A percentile compares a stretch with the other conserved stretches of the same genome.
These are phyloP conservation scores for Olyra latifolia DNA, from an alignment of 176 grass and related monocot species.

Conservation along the genomic window DNA sequence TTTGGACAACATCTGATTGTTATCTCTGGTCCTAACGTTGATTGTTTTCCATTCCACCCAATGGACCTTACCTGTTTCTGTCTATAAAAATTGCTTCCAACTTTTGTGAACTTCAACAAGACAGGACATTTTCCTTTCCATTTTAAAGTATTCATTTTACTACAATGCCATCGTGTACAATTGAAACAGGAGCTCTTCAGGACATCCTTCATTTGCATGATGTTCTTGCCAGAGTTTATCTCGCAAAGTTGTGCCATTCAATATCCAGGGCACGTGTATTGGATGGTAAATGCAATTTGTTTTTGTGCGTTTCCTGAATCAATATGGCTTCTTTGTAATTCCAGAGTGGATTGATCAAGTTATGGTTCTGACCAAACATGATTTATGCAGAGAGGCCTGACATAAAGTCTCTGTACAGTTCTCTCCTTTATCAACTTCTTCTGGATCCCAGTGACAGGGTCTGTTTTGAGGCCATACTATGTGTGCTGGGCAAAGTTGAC, in stretches of 20 bases:
- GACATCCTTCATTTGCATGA: conserved; percentile 99
- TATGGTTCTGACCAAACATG: conserved; percentile 35
- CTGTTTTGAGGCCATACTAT: conserved; percentile 98
- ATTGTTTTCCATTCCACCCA: conserved; percentile 1
- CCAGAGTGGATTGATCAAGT: conserved; percentile 21
- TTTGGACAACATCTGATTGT: conserved; percentile 13
- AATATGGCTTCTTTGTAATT: conserved; percentile 18
- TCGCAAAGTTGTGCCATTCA: conserved; percentile 89
- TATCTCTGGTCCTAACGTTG: neutral
- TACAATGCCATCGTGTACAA: conserved; percentile 46
- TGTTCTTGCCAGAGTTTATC: conserved; percentile 95
- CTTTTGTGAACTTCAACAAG: conserved; percentile 18
- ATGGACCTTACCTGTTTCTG: neutral
- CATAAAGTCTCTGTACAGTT: conserved; percentile 88
- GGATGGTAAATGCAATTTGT: conserved; percentile 63
- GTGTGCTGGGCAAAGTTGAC: conserved; percentile 95
- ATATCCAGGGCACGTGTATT: conserved; percentile 89
- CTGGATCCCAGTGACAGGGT: conserved; percentile 98
- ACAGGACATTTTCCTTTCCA: neutral
- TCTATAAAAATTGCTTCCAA: conserved; percentile 4
- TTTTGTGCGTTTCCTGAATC: conserved; percentile 26
- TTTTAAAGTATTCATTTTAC: conserved; percentile 38
- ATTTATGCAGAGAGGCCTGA: conserved; percentile 90
- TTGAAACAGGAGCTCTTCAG: conserved; percentile 83
- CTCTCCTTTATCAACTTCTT: conserved; percentile 97